These are phyloP conservation scores for Hortiboletus campestris DNA, from an alignment of 768 basidiomycete genomes.

Conservation along the genomic window DNA sequence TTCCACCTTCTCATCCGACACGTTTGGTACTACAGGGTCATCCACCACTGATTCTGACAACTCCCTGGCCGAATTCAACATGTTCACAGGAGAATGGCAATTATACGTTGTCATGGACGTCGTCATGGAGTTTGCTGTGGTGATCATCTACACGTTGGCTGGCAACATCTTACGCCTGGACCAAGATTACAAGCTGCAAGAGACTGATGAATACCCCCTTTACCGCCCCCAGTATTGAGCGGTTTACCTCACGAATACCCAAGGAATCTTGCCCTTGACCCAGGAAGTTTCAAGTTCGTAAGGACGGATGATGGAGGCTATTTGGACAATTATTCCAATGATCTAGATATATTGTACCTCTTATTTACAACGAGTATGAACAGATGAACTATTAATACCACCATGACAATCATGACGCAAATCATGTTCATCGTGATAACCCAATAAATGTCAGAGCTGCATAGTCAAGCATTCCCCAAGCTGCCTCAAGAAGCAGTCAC, in stretches of 20 bases:
- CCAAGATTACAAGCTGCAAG: slow-evolving; percentile 30
- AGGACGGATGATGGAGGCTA: not conserved
- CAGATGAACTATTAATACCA: not conserved
- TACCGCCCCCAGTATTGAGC: slow-evolving; percentile 34
- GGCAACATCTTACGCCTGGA: slow-evolving; percentile 31
- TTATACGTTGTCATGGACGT: slow-evolving; percentile 58
- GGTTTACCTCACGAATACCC: not conserved
- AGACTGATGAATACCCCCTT: slow-evolving; percentile 31
- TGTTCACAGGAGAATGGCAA: slow-evolving; percentile 55
- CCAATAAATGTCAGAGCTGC: slow-evolving; percentile 52
- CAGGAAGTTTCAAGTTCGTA: not conserved
- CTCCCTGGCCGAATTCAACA: slow-evolving; percentile 53
- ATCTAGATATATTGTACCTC: not conserved
- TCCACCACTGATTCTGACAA: slow-evolving; percentile 18
- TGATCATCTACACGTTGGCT: slow-evolving; percentile 40
- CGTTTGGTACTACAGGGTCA: slow-evolving; percentile 35
- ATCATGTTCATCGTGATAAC: not conserved
- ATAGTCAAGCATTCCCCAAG: slow-evolving; percentile 72
- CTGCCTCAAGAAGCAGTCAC: slow-evolving; percentile 37
- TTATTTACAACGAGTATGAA: not conserved
- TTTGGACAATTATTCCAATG: not conserved
- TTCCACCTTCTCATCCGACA: slow-evolving; percentile 49
- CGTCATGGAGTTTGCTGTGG: slow-evolving; percentile 56
- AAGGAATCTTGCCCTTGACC: not conserved
- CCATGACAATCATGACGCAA: not conserved